Percentiles rank a stretch among this genome's conserved stretches.
phyloP scores from a whole-genome alignment of 495 filamentous ascomycete genomes.

The Filosporella fistucella region DNA sequence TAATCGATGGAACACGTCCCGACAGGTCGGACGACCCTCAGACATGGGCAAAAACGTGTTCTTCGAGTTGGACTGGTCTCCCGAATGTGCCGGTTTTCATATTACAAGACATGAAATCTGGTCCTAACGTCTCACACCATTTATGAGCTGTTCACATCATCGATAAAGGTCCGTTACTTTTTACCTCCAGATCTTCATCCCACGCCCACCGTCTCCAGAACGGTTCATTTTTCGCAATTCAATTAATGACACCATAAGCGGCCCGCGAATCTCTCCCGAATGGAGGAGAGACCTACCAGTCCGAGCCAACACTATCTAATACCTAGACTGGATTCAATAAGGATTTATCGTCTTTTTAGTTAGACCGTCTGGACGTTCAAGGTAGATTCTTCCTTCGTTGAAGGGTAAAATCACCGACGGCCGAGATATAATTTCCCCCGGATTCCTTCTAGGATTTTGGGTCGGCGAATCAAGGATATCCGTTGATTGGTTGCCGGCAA shows the following conservation, averaged over 20 bases:
- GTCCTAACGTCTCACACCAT: too few relatives aligned
- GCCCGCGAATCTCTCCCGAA: conserved; percentile 7
- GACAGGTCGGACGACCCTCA: background rate
- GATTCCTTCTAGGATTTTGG: conserved; percentile 7
- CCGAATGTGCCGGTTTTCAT: too few relatives aligned
- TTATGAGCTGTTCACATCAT: too few relatives aligned
- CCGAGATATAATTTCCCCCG: conserved; percentile 9
- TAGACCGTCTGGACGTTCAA: background rate
- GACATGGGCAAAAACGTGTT: conserved; percentile 4
- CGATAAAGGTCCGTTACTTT: too few relatives aligned
- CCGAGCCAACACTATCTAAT: background rate
- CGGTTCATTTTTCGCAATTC: background rate
- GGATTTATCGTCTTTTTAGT: background rate
- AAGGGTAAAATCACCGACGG: conserved; percentile 1
- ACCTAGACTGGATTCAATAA: too few relatives aligned
- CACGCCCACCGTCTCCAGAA: background rate
- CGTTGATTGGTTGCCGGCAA: background rate
- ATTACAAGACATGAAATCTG: too few relatives aligned
- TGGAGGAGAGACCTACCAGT: background rate
- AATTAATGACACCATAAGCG: conserved; percentile 9
- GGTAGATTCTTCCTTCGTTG: background rate
- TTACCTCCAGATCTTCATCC: background rate
- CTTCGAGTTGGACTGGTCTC: too few relatives aligned
- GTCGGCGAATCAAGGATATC: background rate
- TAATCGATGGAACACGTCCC: background rate